Conservation (phyloP, 2,329 filamentous ascomycete species). For the Sarocladiaceae sp. region DNA sequence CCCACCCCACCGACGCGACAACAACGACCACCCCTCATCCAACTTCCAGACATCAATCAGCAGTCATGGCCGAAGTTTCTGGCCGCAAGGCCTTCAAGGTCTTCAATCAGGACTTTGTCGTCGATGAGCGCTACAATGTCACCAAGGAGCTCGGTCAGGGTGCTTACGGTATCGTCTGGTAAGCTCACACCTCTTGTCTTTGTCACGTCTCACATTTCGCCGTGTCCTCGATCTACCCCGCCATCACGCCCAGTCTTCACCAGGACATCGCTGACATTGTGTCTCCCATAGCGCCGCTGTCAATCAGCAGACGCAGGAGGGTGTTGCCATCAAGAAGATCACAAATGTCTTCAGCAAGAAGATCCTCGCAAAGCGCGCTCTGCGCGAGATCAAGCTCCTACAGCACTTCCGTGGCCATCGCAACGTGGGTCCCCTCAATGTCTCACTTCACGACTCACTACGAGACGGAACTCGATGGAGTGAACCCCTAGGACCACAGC, state of each 20-base stretch:
- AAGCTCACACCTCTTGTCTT: constrained; percentile 22
- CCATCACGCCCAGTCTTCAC: constrained; percentile 12
- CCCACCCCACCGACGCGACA: constrained; percentile 5
- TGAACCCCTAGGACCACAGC: too few species aligned
- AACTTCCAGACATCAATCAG: neutral
- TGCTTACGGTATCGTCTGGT: constrained; percentile 98
- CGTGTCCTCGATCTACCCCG: constrained; percentile 13
- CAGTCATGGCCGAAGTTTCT: constrained; percentile 11
- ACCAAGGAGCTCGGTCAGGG: constrained; percentile 98
- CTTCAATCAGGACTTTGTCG: constrained; percentile 98
- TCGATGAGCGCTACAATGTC: constrained; percentile 96
- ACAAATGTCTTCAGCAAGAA: constrained; percentile 99
- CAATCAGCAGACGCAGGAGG: constrained; percentile 77
- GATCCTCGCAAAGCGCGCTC: constrained; percentile 94
- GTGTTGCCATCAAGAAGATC: constrained; percentile 98
- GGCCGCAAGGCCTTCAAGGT: constrained; percentile 93
- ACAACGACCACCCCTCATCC: neutral
- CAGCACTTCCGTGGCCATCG: constrained; percentile 93
- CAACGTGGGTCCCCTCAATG: constrained; percentile 55
- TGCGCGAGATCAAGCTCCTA: constrained; percentile 97
- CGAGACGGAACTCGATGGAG: too few species aligned
- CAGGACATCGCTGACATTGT: constrained; percentile 16
- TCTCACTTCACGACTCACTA: too few species aligned
- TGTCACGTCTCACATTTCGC: constrained; percentile 1
- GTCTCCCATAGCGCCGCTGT: constrained; percentile 67